Conservation (phyloP, 768 basidiomycete genomes). For the Russula abietina region DNA sequence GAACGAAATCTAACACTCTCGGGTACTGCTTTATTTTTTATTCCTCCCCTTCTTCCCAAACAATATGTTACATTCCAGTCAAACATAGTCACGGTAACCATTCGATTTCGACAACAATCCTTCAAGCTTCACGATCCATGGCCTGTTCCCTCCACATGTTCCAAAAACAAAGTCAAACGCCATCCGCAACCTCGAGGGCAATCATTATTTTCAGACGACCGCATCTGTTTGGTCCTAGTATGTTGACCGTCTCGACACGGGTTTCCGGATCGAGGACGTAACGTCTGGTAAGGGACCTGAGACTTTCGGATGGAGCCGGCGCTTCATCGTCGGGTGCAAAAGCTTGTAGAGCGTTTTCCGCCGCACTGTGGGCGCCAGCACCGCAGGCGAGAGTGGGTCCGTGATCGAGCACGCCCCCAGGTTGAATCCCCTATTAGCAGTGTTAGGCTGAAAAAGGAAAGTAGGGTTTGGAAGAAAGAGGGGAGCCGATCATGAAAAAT, state of each 20-base stretch:
- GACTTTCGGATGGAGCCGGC: neutral
- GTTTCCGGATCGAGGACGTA: conserved; percentile 6
- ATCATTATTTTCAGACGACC: conserved; percentile 2
- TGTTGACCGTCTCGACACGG: neutral
- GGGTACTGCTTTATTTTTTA: neutral
- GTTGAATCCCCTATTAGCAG: neutral
- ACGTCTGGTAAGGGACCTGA: neutral
- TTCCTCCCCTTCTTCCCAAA: neutral
- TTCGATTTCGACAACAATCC: no score
- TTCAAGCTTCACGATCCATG: neutral
- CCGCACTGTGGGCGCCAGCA: neutral
- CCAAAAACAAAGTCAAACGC: neutral
- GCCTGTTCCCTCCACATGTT: neutral
- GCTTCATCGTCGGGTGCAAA: neutral
- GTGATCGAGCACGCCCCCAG: no score
- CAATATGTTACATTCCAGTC: neutral
- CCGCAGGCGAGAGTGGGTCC: neutral
- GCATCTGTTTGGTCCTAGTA: neutral
- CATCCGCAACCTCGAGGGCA: conserved; percentile 5
- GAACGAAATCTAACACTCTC: neutral
- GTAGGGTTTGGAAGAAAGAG: neutral
- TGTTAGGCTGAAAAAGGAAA: neutral
- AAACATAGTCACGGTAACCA: neutral
- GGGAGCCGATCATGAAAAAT: neutral
- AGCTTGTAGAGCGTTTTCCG: neutral